Evolutionary conservation across 2,329 filamentous ascomycete species (phyloP).

Genomic region (Hypoxylon sp.): DNA sequence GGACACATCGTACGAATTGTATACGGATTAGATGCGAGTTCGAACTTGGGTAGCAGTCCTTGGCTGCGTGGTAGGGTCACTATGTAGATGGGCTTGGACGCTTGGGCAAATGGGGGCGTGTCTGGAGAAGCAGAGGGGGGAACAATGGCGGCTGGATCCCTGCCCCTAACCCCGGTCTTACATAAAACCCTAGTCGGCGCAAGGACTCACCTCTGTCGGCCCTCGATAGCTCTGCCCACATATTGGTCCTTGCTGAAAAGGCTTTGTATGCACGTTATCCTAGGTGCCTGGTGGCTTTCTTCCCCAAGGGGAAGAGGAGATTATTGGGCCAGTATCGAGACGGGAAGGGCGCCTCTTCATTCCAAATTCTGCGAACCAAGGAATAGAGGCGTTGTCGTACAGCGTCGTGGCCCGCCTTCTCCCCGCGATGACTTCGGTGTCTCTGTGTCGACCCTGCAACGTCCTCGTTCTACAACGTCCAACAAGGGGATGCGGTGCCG

Average conservation of each 20-base stretch:
- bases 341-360: constrained; percentile 24
- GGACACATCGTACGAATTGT: constrained; percentile 18
- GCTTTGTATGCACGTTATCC: constrained; percentile 31
- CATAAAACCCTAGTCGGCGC: constrained; percentile 27
- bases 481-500: constrained; percentile 20
- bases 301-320: constrained; percentile 38
- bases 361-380: constrained; percentile 34
- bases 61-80: neutral
- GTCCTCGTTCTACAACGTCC: constrained; percentile 9
- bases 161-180: constrained; percentile 24
- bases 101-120: constrained; percentile 11
- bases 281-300: constrained; percentile 27
- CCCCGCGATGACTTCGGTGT: constrained; percentile 31
- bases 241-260: constrained; percentile 30
- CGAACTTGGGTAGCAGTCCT: constrained; percentile 20
- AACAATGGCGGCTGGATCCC: constrained; percentile 38
- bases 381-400: constrained; percentile 24
- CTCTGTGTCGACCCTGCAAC: constrained; percentile 23
- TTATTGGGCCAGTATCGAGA: constrained; percentile 27
- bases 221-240: constrained; percentile 13
- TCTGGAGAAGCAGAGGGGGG: constrained; percentile 10
- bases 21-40: constrained; percentile 25
- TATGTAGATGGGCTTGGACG: neutral
- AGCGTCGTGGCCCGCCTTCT: constrained; percentile 22
- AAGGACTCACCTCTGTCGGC: neutral